These are phyloP conservation scores for Corylus heterophylla DNA, from an alignment of 306 rosid species.

Conservation along the genomic window DNA sequence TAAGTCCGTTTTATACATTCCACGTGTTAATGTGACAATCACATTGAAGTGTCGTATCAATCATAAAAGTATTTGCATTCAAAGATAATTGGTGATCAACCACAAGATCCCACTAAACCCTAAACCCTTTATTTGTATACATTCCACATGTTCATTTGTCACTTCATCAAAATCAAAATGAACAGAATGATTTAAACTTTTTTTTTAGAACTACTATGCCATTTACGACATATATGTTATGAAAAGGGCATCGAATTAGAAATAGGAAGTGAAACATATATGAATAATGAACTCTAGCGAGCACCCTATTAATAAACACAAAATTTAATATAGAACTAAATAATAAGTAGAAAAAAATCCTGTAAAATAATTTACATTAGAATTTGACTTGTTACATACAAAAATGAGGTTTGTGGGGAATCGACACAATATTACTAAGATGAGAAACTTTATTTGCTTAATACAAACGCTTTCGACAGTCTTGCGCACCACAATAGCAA, in stretches of 20 bases:
- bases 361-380: background rate
- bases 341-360: too few species aligned
- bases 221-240: background rate
- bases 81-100: too few species aligned
- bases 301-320: background rate
- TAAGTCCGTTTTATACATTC: too few species aligned
- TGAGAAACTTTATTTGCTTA: background rate
- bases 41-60: too few species aligned
- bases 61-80: too few species aligned
- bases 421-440: conserved; percentile 1
- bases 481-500: conserved; percentile 36
- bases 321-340: background rate
- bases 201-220: background rate
- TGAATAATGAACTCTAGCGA: background rate
- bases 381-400: background rate
- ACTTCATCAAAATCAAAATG: background rate
- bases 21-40: too few species aligned
- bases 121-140: too few species aligned
- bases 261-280: background rate
- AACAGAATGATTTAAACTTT: background rate
- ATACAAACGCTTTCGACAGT: conserved; percentile 40
- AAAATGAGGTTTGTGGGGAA: background rate
- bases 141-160: background rate
- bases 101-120: too few species aligned
- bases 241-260: background rate